Evolutionary conservation across 306 rosid genomes (phyloP), one percentile per base, ranked within the genome.

Genomic region (Purshia tridentata): DNA sequence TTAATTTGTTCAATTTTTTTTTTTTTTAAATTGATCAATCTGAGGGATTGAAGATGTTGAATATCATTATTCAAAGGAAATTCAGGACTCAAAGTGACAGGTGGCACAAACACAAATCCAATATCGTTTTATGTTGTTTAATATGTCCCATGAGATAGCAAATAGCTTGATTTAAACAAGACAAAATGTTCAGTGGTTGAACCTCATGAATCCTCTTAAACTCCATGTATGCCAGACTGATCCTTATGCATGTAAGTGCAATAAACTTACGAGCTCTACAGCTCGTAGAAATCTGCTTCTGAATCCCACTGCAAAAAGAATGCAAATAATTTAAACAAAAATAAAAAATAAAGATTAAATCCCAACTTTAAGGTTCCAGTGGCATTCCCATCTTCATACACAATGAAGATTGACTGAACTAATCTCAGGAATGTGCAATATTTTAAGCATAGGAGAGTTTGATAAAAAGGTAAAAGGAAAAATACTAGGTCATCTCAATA

Each of bases 191-290:
- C 41, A 55, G 76, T 62, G 49, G 69, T 52, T 86, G 81, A 74
- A 93, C 97, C 98, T 93, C 92, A 44, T 88, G 89, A 78, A 91
- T 91, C 74, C 97, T 84, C 82, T 86, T 93, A 64, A 80, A 83
- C 81, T 88, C 92, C 98, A 91, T 91, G 87, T 91, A 91, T 70
- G 86, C 84, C 78, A 88, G 79, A 85, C 98, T 93, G 84, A 83
- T 66, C 73, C 83, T 71, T 75, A 91, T 68, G 77, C 89, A 91
- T 80, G 96, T 73, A 53, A 86, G 84, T 49, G 91, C 98, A 8
- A 93, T 78, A 84, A 89, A 88, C 89, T 89, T 91, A 72, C 92
- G 91, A 42, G 76, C 71, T 63, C 35, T 52, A 39, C 92, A 84
- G 84, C 97, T 84, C 15, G 87, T 60, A 53, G 91, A 85, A 72